Evolutionary conservation across 495 filamentous ascomycete genomes (phyloP), one percentile per base, ranked within the genome.

Genomic region (Xylaria scruposa): DNA sequence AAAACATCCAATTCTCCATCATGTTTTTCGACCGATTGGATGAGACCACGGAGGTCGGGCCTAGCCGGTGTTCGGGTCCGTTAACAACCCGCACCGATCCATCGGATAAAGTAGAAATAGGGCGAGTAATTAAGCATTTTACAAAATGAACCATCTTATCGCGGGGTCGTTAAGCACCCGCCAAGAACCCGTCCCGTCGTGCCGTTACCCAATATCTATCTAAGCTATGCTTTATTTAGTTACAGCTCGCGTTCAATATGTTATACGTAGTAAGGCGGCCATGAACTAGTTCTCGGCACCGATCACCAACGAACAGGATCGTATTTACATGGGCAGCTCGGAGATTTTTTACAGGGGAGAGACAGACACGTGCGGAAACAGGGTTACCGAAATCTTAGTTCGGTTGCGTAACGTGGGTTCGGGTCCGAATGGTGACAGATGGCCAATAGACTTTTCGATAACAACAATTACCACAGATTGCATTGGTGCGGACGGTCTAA

Each of bases 81-180:
- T 53, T 51, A 70, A 70, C 56, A 70, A 15, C 68, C 68, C 68
- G 68, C 67, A 44, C 60, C 36, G 59, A 40, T 1, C 59, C 5
- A 19, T 19, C 31, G 26, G 49, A 26, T 21, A 4, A 26, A 31
- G 26, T 13, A 31, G 26, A 56, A 56, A 31, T 31, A 56, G 3
- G 10, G 49, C 21, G 21, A 53, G 24, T 53, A 5, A 26, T 10
- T 24, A 10, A 26, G n/a, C 24, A 7, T 24, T 53, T 24, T 4
- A 12, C 49, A 3, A 24, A 9, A 29, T 3, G 24, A 24, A 15
- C 12, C 2, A 31, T 31, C 47, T 17, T 17, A 33, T 17, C 61
- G 42, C 61, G 61, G 61, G 61, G 42, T 64, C 5, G 13, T 64
- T 42, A 49, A 64, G 29, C 61, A 40, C 40, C 61, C 61, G 61